Conservation (phyloP, 495 filamentous ascomycete genomes). For the Hypoxylon lenormandii region DNA sequence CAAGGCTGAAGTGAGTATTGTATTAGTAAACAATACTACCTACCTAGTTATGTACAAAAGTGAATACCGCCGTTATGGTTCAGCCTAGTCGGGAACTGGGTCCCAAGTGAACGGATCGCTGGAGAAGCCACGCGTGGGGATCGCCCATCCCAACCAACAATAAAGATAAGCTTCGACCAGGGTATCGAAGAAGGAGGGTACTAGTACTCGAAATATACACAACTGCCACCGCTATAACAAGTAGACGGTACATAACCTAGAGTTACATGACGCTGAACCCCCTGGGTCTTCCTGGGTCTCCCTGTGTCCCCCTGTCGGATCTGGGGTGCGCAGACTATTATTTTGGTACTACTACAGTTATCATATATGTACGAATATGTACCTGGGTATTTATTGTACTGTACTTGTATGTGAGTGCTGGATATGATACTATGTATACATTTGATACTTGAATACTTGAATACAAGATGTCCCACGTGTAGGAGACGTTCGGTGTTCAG, state of each 20-base stretch:
- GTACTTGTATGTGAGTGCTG: no score
- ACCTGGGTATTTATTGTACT: no score
- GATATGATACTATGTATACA: no score
- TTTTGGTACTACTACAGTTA: conserved; percentile 1
- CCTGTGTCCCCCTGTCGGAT: conserved; percentile 25
- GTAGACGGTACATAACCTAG: background rate
- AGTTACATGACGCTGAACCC: background rate
- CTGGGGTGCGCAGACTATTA: conserved; percentile 27
- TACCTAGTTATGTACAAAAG: no score
- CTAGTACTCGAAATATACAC: conserved; percentile 10
- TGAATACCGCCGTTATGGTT: conserved; percentile 12
- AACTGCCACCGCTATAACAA: background rate
- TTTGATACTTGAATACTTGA: no score
- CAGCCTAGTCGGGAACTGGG: conserved; percentile 29
- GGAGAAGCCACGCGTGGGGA: conserved; percentile 37
- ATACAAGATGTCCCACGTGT: no score
- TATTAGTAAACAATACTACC: no score
- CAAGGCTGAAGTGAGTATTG: no score
- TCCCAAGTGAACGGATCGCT: conserved; percentile 36
- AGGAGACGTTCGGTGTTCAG: no score
- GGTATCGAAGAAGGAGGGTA: conserved; percentile 3
- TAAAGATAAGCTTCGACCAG: conserved; percentile 26
- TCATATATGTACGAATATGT: no score
- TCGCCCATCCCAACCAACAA: conserved; percentile 35
- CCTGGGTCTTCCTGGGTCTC: background rate